Percentiles rank a stretch among this genome's conserved stretches.
Conservation (phyloP, 805 yeast genomes). For the Blastobotrys robertii region DNA sequence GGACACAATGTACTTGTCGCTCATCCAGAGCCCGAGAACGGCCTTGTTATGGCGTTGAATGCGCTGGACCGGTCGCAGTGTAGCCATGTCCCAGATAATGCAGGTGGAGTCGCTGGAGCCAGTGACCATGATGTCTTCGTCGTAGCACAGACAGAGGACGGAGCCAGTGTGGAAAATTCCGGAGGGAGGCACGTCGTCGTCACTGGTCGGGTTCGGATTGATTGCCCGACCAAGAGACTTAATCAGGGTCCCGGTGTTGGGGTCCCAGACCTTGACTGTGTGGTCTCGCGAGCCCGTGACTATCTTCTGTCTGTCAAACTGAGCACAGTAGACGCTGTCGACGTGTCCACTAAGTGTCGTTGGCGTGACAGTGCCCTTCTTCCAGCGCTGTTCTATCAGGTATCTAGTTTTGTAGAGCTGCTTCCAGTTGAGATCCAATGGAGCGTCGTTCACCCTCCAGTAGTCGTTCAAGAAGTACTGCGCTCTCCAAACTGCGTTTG, state of each 20-base stretch:
- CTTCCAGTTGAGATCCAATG: conserved; percentile 17
- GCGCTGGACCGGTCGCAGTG: conserved; percentile 17
- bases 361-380: conserved; percentile 14
- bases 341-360: conserved; percentile 47
- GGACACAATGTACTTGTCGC: conserved; percentile 21
- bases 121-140: conserved; percentile 22
- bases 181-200: not conserved
- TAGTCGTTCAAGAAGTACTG: conserved; percentile 8
- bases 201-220: conserved; percentile 1
- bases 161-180: conserved; percentile 24
- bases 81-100: conserved; percentile 24
- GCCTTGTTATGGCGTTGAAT: conserved; percentile 20
- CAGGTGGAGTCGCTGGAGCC: conserved; percentile 28
- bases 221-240: conserved; percentile 12
- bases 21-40: conserved; percentile 23
- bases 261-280: conserved; percentile 28
- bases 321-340: conserved; percentile 77
- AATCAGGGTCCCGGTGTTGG: conserved; percentile 14
- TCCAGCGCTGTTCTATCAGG: conserved; percentile 23
- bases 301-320: conserved; percentile 57
- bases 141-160: conserved; percentile 24
- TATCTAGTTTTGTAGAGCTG: conserved; percentile 17
- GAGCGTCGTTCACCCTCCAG: conserved; percentile 13
- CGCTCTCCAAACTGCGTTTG: conserved; percentile 18
- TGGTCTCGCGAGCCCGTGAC: conserved; percentile 65